These are phyloP conservation scores for Diaporthe aspalathi DNA, from an alignment of 2,329 filamentous ascomycete genomes.

Conservation along the genomic window DNA sequence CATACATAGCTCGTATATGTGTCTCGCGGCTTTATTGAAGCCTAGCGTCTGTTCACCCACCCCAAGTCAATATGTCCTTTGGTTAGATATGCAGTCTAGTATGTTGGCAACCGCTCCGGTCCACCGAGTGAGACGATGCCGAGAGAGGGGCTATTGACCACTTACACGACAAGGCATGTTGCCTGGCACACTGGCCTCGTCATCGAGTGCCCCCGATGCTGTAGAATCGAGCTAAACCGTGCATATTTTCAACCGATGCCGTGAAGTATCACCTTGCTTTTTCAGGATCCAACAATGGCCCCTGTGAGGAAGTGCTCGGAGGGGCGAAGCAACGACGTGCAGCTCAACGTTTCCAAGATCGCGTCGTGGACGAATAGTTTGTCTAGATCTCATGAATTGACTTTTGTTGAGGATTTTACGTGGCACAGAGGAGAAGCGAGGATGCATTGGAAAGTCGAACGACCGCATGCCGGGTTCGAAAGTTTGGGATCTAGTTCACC, in stretches of 20 bases:
- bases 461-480: neutral
- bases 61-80: no score
- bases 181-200: neutral
- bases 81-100: neutral
- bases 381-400: neutral
- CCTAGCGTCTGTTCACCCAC: constrained; percentile 7
- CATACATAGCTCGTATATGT: neutral
- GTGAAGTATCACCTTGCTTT: constrained; percentile 18
- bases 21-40: neutral
- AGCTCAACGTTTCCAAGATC: constrained; percentile 24
- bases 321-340: constrained; percentile 6
- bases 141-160: neutral
- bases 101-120: neutral
- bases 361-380: constrained; percentile 17
- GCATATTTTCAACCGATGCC: constrained; percentile 20
- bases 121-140: neutral
- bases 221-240: constrained; percentile 21
- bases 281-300: neutral
- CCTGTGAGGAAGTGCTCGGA: neutral
- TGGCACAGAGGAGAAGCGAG: constrained; percentile 9
- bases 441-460: neutral
- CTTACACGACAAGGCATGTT: neutral
- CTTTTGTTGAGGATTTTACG: constrained; percentile 27
- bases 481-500: neutral
- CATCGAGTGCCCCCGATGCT: neutral